Evolutionary conservation across 2,329 filamentous ascomycete genomes (phyloP).

Genomic region (Xylaria sp.): DNA sequence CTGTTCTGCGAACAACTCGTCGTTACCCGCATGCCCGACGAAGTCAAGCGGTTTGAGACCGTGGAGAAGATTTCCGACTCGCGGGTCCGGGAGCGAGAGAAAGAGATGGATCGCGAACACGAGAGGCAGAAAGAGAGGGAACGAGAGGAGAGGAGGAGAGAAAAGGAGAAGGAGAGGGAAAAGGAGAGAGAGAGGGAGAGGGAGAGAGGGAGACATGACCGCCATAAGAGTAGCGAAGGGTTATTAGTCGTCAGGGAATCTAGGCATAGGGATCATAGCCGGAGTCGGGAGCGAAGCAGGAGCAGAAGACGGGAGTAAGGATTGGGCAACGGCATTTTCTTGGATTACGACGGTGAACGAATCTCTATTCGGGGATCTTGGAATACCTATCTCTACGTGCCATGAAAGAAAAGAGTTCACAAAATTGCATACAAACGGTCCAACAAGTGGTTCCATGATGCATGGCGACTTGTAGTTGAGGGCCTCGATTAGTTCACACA

Average conservation of each 20-base stretch:
- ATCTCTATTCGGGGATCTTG: background rate
- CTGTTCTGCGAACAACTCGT: slow-evolving; percentile 76
- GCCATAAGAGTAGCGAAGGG: slow-evolving; percentile 26
- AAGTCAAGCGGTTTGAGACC: slow-evolving; percentile 58
- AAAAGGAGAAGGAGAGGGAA: slow-evolving; percentile 24
- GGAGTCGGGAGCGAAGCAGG: slow-evolving; percentile 34
- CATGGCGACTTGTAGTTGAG: background rate
- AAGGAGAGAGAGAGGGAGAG: slow-evolving; percentile 23
- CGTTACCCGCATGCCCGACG: slow-evolving; percentile 64
- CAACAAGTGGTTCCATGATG: background rate
- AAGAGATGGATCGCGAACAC: background rate
- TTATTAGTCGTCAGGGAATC: slow-evolving; percentile 37
- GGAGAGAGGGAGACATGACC: slow-evolving; percentile 25
- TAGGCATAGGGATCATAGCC: slow-evolving; percentile 35
- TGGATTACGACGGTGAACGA: background rate
- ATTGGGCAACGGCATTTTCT: background rate
- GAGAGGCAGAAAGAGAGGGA: slow-evolving; percentile 21
- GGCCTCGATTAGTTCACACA: background rate
- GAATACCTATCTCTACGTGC: background rate
- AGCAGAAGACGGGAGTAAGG: slow-evolving; percentile 32
- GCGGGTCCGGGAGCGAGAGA: slow-evolving; percentile 20
- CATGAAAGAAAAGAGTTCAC: background rate
- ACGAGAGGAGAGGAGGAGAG: slow-evolving; percentile 22
- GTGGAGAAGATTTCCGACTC: slow-evolving; percentile 31
- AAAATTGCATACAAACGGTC: background rate